These are phyloP conservation scores for Nematodospora anomalae DNA, from an alignment of 1,139 yeast genomes.

Conservation along the genomic window DNA sequence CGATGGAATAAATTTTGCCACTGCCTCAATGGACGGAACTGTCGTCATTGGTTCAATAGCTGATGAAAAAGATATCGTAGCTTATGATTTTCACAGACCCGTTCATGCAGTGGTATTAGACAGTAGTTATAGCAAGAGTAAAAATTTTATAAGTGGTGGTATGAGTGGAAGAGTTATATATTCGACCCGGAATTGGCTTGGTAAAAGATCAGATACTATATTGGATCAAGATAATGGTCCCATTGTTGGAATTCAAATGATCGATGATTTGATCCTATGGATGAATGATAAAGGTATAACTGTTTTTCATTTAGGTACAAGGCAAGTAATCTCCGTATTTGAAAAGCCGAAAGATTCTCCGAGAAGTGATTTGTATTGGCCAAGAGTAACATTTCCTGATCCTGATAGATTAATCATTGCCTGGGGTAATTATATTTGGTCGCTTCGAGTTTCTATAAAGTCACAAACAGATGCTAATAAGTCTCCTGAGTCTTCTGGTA, in stretches of 20 bases:
- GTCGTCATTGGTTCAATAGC: slow-evolving; percentile 73
- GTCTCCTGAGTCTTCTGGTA: slow-evolving; percentile 23
- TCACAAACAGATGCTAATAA: slow-evolving; percentile 18
- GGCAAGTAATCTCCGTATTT: slow-evolving; percentile 48
- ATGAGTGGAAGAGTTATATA: slow-evolving; percentile 80
- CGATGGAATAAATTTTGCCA: slow-evolving; percentile 74
- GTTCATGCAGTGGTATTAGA: slow-evolving; percentile 85
- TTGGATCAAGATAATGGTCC: slow-evolving; percentile 69
- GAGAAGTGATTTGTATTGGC: slow-evolving; percentile 83
- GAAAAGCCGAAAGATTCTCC: slow-evolving; percentile 61
- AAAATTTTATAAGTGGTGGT: slow-evolving; percentile 83
- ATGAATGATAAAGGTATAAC: slow-evolving; percentile 81
- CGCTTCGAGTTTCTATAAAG: slow-evolving; percentile 50
- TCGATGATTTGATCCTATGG: slow-evolving; percentile 75
- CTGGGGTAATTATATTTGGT: slow-evolving; percentile 84
- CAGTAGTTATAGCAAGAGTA: slow-evolving; percentile 58
- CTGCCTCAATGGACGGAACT: slow-evolving; percentile 93
- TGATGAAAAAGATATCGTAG: slow-evolving; percentile 65
- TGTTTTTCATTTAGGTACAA: slow-evolving; percentile 51
- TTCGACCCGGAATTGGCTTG: slow-evolving; percentile 84
- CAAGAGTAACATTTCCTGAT: slow-evolving; percentile 69
- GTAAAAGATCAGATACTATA: slow-evolving; percentile 67
- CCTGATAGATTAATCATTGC: slow-evolving; percentile 70
- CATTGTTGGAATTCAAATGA: slow-evolving; percentile 59
- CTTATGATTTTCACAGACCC: slow-evolving; percentile 85